Conservation (phyloP, 805 yeast genomes). For the Wickerhamomyces queroliae region DNA sequence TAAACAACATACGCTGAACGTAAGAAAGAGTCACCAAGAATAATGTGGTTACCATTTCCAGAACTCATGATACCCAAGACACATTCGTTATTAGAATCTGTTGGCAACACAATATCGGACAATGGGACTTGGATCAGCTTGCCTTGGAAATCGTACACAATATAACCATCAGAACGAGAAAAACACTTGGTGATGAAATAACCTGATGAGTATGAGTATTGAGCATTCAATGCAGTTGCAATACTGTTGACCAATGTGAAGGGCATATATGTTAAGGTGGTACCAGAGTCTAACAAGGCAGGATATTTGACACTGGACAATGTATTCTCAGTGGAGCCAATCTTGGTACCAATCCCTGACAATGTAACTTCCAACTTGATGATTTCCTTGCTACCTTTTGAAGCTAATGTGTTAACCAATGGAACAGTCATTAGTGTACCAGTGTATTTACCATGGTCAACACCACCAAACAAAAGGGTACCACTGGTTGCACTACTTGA, state of each 20-base stretch:
- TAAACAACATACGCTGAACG: conserved; percentile 48
- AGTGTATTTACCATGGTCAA: conserved; percentile 55
- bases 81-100: conserved; percentile 28
- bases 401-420: conserved; percentile 37
- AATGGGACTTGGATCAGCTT: conserved; percentile 47
- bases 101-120: conserved; percentile 24
- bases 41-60: conserved; percentile 29
- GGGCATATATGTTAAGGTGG: conserved; percentile 41
- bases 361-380: conserved; percentile 44
- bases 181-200: conserved; percentile 44
- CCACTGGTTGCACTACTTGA: conserved; percentile 37
- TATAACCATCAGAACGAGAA: conserved; percentile 22
- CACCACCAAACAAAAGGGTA: conserved; percentile 65
- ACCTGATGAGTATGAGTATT: conserved; percentile 33
- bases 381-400: conserved; percentile 27
- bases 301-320: conserved; percentile 5
- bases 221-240: conserved; percentile 36
- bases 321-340: conserved; percentile 1
- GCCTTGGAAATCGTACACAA: conserved; percentile 54
- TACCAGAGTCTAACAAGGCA: conserved; percentile 42
- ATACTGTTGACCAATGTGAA: conserved; percentile 25
- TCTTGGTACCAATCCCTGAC: conserved; percentile 8
- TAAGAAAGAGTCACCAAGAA: conserved; percentile 50
- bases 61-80: conserved; percentile 36
- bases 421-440: conserved; percentile 49